Percentiles rank a stretch among this genome's conserved stretches.
These are phyloP conservation scores for Verticillium dahliae DNA, from an alignment of 2,329 filamentous ascomycete genomes.

Conservation along the genomic window DNA sequence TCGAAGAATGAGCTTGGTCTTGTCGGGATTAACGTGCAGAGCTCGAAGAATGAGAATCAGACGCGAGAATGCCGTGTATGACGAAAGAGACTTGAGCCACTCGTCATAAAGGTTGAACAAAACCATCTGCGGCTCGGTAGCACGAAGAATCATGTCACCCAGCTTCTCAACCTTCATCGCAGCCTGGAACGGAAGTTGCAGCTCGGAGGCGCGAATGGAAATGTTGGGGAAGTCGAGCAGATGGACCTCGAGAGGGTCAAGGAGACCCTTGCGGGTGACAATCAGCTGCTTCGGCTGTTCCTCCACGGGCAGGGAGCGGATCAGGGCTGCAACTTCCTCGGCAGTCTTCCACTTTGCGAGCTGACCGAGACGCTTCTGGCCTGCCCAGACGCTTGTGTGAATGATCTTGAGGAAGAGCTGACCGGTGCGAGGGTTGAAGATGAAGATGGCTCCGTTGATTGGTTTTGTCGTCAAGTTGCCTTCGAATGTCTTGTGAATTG, in stretches of 20 bases:
- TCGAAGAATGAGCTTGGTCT: slow-evolving; percentile 90
- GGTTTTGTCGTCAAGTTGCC: slow-evolving; percentile 98
- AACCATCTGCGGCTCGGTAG: slow-evolving; percentile 99
- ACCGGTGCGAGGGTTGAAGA: slow-evolving; percentile 98
- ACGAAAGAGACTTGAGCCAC: slow-evolving; percentile 97
- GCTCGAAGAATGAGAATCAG: slow-evolving; percentile 89
- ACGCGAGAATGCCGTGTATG: slow-evolving; percentile 96
- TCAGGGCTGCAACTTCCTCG: slow-evolving; percentile 97
- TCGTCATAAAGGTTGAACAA: slow-evolving; percentile 98
- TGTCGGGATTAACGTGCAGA: slow-evolving; percentile 95
- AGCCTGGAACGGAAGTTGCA: slow-evolving; percentile 97
- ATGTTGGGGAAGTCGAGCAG: slow-evolving; percentile 98
- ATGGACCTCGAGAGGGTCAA: slow-evolving; percentile 96
- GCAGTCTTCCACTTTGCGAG: slow-evolving; percentile 99
- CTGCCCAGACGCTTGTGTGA: slow-evolving; percentile 98
- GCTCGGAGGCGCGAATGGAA: slow-evolving; percentile 91
- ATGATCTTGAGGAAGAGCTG: slow-evolving; percentile 99
- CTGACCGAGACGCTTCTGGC: slow-evolving; percentile 97
- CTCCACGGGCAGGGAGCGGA: slow-evolving; percentile 90
- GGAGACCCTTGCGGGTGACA: slow-evolving; percentile 91
- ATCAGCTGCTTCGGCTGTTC: slow-evolving; percentile 99
- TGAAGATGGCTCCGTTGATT: slow-evolving; percentile 99
- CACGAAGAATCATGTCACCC: slow-evolving; percentile 96
- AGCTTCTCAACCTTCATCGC: slow-evolving; percentile 99
- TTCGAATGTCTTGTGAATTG: slow-evolving; percentile 99